Evolutionary conservation across 176 grass and related monocot genomes (phyloP).

Genomic region (Phyllostachys edulis): DNA sequence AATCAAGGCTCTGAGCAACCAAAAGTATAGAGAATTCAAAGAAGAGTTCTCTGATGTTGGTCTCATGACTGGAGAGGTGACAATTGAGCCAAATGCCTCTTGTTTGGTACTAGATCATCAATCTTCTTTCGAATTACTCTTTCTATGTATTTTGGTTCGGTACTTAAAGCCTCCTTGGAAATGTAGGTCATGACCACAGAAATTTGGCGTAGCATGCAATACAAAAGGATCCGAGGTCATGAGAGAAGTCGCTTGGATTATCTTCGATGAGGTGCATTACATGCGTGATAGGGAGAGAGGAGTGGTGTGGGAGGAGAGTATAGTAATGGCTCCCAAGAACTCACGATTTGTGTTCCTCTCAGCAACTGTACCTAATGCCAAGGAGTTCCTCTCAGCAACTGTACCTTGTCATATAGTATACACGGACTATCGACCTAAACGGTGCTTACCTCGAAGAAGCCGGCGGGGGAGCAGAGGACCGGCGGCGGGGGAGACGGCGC

Average conservation of each 20-base stretch:
- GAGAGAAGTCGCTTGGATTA: conserved; percentile 92
- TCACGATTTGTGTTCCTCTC: conserved; percentile 96
- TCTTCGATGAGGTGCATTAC: conserved; percentile 99
- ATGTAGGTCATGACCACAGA: conserved; percentile 93
- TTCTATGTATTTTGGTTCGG: neutral
- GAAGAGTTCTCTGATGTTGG: conserved; percentile 91
- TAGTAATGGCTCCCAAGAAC: conserved; percentile 93
- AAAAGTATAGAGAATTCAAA: conserved; percentile 96
- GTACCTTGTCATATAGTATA: conserved; percentile 98
- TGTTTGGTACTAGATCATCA: conserved; percentile 54
- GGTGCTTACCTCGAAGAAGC: no score
- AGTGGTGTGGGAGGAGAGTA: conserved; percentile 98
- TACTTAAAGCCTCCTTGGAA: neutral
- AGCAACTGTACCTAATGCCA: conserved; percentile 91
- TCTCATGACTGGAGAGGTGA: conserved; percentile 92
- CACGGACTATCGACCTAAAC: conserved; percentile 92
- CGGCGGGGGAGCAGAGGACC: no score
- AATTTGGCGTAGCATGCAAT: conserved; percentile 99
- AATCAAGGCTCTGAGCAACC: conserved; percentile 95
- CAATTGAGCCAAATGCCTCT: conserved; percentile 88
- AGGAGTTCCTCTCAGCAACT: conserved; percentile 70
- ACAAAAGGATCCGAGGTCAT: conserved; percentile 93
- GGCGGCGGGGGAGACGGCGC: no score
- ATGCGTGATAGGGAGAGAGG: conserved; percentile 97
- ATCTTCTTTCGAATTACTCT: neutral